phyloP scores from a whole-genome alignment of 2,329 filamentous ascomycete species.

The Elsinoe perseae region DNA sequence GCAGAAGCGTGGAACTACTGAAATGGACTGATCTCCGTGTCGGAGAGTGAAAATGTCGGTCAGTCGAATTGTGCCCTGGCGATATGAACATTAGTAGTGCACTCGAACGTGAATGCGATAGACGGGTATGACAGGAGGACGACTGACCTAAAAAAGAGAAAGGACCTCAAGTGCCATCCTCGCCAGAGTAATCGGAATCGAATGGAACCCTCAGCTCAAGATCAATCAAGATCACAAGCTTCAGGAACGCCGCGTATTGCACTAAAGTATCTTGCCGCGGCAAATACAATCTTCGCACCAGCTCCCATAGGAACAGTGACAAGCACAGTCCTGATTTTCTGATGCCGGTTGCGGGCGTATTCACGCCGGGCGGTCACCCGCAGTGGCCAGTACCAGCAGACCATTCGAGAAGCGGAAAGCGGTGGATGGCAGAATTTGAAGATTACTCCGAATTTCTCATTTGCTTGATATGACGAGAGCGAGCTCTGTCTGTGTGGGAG shows the following conservation, averaged over 20 bases:
- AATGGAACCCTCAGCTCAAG: conserved; percentile 55
- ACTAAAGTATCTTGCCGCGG: conserved; percentile 67
- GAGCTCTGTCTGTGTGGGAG: conserved; percentile 58
- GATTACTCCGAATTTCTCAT: conserved; percentile 99
- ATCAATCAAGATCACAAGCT: conserved; percentile 31
- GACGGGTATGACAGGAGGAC: no score
- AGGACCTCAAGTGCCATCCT: conserved; percentile 61
- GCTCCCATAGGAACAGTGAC: conserved; percentile 63
- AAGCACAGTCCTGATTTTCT: conserved; percentile 67
- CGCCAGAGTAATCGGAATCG: conserved; percentile 90
- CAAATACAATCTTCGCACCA: conserved; percentile 88
- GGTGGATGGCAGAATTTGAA: conserved; percentile 54
- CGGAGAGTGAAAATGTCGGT: no score
- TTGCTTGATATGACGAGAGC: conserved; percentile 49
- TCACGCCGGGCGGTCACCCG: conserved; percentile 84
- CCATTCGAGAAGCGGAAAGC: conserved; percentile 21
- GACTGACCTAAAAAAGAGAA: conserved; percentile 37
- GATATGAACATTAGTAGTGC: conserved; percentile 4
- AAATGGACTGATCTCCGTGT: no score
- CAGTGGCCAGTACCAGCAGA: conserved; percentile 45
- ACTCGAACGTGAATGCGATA: background rate
- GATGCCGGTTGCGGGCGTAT: conserved; percentile 79
- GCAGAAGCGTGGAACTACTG: no score
- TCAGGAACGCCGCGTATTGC: conserved; percentile 81
- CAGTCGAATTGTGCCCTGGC: no score